Conservation (phyloP, 2,329 filamentous ascomycete species). For the Hypoxylon sp. region DNA sequence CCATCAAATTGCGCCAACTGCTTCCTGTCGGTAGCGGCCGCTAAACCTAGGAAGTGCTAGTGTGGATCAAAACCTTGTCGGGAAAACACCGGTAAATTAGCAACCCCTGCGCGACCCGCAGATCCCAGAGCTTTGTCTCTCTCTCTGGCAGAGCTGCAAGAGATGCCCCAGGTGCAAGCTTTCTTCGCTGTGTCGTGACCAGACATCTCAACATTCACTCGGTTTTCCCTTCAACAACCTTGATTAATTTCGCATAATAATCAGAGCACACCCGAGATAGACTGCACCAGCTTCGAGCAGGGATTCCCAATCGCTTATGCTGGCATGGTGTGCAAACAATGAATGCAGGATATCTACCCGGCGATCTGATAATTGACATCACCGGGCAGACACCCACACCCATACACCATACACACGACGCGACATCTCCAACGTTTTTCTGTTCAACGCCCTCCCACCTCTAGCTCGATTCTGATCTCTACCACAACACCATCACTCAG, state of each 20-base stretch:
- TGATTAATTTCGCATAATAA: background rate
- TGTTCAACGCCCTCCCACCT: slow-evolving; percentile 1
- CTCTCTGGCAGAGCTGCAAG: slow-evolving; percentile 1
- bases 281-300: background rate
- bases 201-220: background rate
- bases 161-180: slow-evolving; percentile 22
- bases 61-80: background rate
- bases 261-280: background rate
- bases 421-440: slow-evolving; percentile 15
- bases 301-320: slow-evolving; percentile 5
- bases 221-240: background rate
- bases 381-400: slow-evolving; percentile 36
- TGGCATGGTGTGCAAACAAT: slow-evolving; percentile 24
- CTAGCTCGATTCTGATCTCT: background rate
- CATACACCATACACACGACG: slow-evolving; percentile 22
- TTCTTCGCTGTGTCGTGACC: slow-evolving; percentile 25
- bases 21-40: slow-evolving; percentile 5
- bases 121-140: slow-evolving; percentile 23
- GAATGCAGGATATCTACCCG: slow-evolving; percentile 30
- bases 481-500: background rate
- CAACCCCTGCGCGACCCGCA: slow-evolving; percentile 6
- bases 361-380: slow-evolving; percentile 46
- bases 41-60: slow-evolving; percentile 16
- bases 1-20: background rate
- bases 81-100: slow-evolving; percentile 13